Base-by-base conservation (phyloP, 2,329 filamentous ascomycete genomes). In the Talaromyces rugulosus region DNA sequence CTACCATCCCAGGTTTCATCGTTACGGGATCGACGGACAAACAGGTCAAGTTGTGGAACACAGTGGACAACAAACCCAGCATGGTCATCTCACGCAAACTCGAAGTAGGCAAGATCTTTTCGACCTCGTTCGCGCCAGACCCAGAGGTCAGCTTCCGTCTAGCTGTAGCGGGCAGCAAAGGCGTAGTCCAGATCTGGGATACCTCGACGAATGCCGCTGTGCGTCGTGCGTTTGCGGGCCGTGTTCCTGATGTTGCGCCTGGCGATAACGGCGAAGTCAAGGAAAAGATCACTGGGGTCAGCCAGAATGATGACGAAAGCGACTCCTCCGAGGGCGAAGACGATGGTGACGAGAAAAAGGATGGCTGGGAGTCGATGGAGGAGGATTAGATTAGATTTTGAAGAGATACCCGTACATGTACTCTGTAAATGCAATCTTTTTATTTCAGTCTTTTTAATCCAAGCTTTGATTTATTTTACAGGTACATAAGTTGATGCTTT, bases 41-140 rank as follows among this genome's bases (percentile, higher is more conserved):
- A 81, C 91, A 89, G 5, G 92, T 98, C 69, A 99, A 99, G 83
- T 83, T 99, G 62, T 99, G 95, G 95, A 96, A 96, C 77, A 87
- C 97, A 62, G 85, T 89, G 68, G 77, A 89, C 12, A 85, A 85
- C 47, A 92, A 92, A 2, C 95, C 95, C 1, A 90, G 87, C 64
- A 90, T 99, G 86, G 92, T 99, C 1, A 91, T 96, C 5, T 90
- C 91, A 30, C 88, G 95, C 67, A 94, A 98, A 75, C 81, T 98
- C 53, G 95, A 96, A 60, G 91, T 99, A 18, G 95, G 95, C 63
- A 96, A 94, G 78, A 90, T 99, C 42, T 99, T 99, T 77, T 91
- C 91, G 11, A 90, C 93, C 2, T 85, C 85, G 6, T 99, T 98
- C 75, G 95, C 90, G 4, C 94, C 95, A 0, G 95, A 99, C 73